Conservation (phyloP, 257 asterid genomes). For the Echium plantagineum region DNA sequence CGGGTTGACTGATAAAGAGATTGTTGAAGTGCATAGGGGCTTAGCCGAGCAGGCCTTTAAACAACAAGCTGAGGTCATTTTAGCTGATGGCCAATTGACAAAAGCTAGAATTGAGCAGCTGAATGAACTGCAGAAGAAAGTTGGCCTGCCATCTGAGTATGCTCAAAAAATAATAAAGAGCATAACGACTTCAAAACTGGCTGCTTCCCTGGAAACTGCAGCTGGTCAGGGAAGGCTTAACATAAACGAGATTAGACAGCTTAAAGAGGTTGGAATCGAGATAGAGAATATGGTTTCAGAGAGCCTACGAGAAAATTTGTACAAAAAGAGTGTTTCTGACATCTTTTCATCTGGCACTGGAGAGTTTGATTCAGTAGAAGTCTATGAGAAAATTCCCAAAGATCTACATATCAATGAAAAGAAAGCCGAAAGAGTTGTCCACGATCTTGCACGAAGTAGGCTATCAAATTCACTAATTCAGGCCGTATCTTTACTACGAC, state of each 20-base stretch:
- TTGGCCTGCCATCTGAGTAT: conserved; percentile 77
- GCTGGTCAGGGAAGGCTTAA: conserved; percentile 79
- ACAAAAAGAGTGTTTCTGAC: conserved; percentile 57
- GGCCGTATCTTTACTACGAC: conserved; percentile 78
- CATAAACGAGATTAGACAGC: conserved; percentile 79
- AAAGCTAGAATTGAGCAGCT: conserved; percentile 69
- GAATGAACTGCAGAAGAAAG: conserved; percentile 56
- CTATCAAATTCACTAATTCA: conserved; percentile 75
- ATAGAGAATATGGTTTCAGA: conserved; percentile 67
- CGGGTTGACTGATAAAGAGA: conserved; percentile 68
- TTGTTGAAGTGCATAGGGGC: conserved; percentile 70
- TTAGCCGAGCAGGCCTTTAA: conserved; percentile 90
- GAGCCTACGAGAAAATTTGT: conserved; percentile 71
- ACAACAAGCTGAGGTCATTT: conserved; percentile 83
- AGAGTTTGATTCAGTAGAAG: conserved; percentile 80
- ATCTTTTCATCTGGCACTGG: conserved; percentile 94
- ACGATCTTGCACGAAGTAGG: conserved; percentile 58
- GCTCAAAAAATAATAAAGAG: conserved; percentile 71
- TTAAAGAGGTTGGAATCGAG: conserved; percentile 73
- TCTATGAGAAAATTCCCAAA: conserved; percentile 63
- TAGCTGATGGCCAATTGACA: conserved; percentile 93
- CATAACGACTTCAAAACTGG: conserved; percentile 64
- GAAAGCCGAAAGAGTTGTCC: conserved; percentile 63
- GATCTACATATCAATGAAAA: conserved; percentile 58
- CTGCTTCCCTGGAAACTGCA: conserved; percentile 91